Evolutionary conservation across 163 green algal genomes (phyloP).

Genomic region (Chlamydomonas reinhardtii): DNA sequence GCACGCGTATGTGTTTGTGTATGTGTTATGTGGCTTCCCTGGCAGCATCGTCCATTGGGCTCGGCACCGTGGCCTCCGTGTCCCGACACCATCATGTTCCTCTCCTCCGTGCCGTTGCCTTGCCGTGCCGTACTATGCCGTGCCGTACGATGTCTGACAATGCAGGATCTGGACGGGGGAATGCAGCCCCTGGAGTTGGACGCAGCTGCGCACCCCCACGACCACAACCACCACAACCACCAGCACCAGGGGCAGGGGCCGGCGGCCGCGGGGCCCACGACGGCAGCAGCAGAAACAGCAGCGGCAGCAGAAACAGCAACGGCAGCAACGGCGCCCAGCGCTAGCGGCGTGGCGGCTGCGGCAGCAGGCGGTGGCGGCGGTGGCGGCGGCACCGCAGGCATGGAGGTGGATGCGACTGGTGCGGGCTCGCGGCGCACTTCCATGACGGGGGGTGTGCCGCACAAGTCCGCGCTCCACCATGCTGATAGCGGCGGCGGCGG

Average conservation of each 20-base stretch:
- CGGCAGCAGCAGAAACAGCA: too few species aligned
- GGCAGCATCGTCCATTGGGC: too few species aligned
- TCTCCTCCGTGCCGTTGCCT: too few species aligned
- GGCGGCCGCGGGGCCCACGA: too few species aligned
- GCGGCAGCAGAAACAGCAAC: not conserved
- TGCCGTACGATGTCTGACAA: not conserved
- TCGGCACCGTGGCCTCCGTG: too few species aligned
- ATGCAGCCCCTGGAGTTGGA: slow-evolving; percentile 38
- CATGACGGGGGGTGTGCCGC: not conserved
- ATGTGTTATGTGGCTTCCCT: too few species aligned
- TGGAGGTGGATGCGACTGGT: not conserved
- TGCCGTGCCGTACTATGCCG: not conserved
- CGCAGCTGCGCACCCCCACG: not conserved
- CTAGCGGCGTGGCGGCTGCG: not conserved
- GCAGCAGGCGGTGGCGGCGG: not conserved
- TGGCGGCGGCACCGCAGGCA: not conserved
- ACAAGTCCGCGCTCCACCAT: not conserved
- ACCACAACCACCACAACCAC: not conserved
- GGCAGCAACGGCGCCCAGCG: not conserved
- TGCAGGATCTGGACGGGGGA: slow-evolving; percentile 13
- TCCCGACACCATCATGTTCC: too few species aligned
- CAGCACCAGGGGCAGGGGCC: too few species aligned
- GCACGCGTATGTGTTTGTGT: too few species aligned
- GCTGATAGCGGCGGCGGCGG: not conserved
- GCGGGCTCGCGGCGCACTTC: not conserved